Evolutionary conservation across 768 basidiomycete species (phyloP).

Genomic region (Steccherinum ochraceum): DNA sequence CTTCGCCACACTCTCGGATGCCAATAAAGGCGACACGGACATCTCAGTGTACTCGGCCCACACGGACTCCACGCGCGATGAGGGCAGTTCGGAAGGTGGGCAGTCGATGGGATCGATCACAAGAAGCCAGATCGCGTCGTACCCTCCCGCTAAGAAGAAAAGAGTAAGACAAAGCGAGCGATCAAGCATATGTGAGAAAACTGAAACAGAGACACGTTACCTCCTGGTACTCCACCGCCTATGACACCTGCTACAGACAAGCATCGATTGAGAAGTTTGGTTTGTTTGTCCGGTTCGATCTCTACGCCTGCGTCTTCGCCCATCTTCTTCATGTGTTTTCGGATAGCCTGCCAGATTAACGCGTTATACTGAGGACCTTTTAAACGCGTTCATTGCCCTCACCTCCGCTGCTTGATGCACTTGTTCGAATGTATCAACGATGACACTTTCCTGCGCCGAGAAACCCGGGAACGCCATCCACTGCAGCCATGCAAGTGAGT

Average conservation of each 20-base stretch:
- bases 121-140: slow-evolving; percentile 94
- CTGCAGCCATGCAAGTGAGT: slow-evolving; percentile 4
- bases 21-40: slow-evolving; percentile 65
- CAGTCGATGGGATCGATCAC: slow-evolving; percentile 51
- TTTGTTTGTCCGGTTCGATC: slow-evolving; percentile 90
- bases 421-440: slow-evolving; percentile 52
- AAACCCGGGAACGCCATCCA: slow-evolving; percentile 46
- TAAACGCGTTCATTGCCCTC: slow-evolving; percentile 3
- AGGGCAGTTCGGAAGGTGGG: slow-evolving; percentile 40
- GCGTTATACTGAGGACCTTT: too few relatives aligned
- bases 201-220: slow-evolving; percentile 32
- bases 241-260: slow-evolving; percentile 76
- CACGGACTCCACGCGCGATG: slow-evolving; percentile 55
- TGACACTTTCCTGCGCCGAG: slow-evolving; percentile 32
- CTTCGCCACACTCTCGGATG: slow-evolving; percentile 59
- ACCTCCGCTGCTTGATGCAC: slow-evolving; percentile 58
- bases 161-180: not conserved
- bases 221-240: slow-evolving; percentile 94
- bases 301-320: slow-evolving; percentile 69
- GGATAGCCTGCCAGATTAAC: slow-evolving; percentile 74
- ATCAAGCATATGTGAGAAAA: not conserved
- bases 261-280: slow-evolving; percentile 73
- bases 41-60: slow-evolving; percentile 62
- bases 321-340: slow-evolving; percentile 79
- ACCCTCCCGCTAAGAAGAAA: slow-evolving; percentile 85